Evolutionary conservation across 257 asterid genomes (phyloP).

Genomic region (Orobanche coerulescens): DNA sequence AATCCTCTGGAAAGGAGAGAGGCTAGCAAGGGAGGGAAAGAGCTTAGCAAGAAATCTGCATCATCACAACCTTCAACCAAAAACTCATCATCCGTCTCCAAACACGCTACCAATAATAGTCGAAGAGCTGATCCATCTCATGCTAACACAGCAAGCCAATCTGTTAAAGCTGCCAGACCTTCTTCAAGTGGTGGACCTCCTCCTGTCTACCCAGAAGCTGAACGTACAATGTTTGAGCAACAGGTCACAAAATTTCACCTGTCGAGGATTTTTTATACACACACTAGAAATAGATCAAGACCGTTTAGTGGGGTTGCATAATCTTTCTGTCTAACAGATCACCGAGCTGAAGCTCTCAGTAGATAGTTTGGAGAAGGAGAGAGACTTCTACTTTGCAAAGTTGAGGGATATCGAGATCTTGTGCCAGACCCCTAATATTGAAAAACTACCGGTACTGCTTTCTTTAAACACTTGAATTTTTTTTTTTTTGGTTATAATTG

Average conservation of each 20-base stretch:
- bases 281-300: no score
- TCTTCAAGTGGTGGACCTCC: slow-evolving; percentile 63
- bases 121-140: slow-evolving; percentile 45
- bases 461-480: neutral
- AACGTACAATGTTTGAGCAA: slow-evolving; percentile 50
- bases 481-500: neutral
- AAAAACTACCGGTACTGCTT: slow-evolving; percentile 45
- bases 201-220: slow-evolving; percentile 45
- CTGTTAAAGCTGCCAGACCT: slow-evolving; percentile 59
- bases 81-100: slow-evolving; percentile 42
- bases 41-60: slow-evolving; percentile 58
- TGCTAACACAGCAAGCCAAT: slow-evolving; percentile 32
- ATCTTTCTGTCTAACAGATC: slow-evolving; percentile 38
- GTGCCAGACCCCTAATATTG: slow-evolving; percentile 71
- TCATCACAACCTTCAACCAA: slow-evolving; percentile 48
- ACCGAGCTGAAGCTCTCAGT: slow-evolving; percentile 75
- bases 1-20: slow-evolving; percentile 90
- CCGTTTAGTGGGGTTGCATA: slow-evolving; percentile 12
- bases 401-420: slow-evolving; percentile 81
- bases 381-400: slow-evolving; percentile 87
- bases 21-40: slow-evolving; percentile 82
- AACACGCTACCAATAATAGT: slow-evolving; percentile 41
- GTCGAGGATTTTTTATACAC: neutral
- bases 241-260: slow-evolving; percentile 38
- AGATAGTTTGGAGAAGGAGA: slow-evolving; percentile 86